phyloP scores from a whole-genome alignment of 208 protist species.

The Trypanosoma cruzi region DNA sequence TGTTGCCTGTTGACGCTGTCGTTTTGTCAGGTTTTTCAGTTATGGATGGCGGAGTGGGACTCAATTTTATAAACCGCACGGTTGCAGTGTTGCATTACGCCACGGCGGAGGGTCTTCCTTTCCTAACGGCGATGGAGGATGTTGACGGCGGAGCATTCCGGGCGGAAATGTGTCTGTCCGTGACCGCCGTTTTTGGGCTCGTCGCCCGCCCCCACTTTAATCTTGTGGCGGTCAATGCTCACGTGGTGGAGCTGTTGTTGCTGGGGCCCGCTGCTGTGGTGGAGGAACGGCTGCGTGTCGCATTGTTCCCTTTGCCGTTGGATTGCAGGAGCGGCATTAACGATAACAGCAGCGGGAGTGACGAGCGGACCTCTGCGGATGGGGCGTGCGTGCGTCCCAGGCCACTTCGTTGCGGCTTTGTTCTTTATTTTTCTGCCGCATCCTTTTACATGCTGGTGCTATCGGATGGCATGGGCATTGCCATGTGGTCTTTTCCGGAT shows the following conservation, averaged over 20 bases:
- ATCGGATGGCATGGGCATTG: constrained; percentile 9
- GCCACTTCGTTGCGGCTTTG: constrained; percentile 18
- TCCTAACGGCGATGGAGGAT: constrained; percentile 13
- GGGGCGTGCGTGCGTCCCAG: not conserved
- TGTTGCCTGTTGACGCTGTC: constrained; percentile 5
- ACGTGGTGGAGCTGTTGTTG: constrained; percentile 6
- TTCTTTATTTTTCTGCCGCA: constrained; percentile 9
- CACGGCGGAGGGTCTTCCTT: not conserved
- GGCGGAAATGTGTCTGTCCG: constrained; percentile 7
- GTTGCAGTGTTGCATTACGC: constrained; percentile 3
- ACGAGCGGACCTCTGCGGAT: not conserved
- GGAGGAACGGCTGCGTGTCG: constrained; percentile 21
- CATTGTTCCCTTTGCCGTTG: not conserved
- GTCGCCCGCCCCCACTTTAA: constrained; percentile 15
- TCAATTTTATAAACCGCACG: constrained; percentile 15
- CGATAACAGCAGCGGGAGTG: not conserved
- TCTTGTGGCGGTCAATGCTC: constrained; percentile 4
- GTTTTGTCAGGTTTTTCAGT: constrained; percentile 22
- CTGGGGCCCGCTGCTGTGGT: not conserved
- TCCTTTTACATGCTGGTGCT: constrained; percentile 26
- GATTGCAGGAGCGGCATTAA: not conserved
- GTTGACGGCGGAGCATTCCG: constrained; percentile 2
- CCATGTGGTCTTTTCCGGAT: constrained; percentile 21
- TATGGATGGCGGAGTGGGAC: not conserved
- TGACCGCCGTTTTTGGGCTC: not conserved